Conservation (phyloP, 331 rosid species). For the Ulmus americana region DNA sequence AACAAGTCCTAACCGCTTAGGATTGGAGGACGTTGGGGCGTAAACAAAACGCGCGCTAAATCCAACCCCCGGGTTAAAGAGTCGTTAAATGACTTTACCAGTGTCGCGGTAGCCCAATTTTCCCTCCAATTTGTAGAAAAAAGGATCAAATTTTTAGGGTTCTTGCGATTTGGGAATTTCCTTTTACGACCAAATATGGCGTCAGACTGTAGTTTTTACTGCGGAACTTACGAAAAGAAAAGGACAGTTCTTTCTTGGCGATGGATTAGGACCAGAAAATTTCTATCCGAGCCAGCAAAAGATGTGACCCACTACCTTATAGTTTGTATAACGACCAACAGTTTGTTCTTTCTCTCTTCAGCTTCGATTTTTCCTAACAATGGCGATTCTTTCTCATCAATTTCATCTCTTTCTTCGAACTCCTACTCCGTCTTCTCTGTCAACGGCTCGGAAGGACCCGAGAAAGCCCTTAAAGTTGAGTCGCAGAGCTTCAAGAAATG, state of each 20-base stretch:
- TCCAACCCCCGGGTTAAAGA: no score
- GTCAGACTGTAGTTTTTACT: no score
- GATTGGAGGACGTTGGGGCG: no score
- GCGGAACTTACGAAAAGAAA: not conserved
- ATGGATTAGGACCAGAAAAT: conserved; percentile 25
- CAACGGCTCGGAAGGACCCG: conserved; percentile 20
- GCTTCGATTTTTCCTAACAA: not conserved
- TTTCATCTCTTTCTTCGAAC: conserved; percentile 29
- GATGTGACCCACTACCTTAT: not conserved
- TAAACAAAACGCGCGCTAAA: no score
- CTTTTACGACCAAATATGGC: no score
- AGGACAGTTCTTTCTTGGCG: conserved; percentile 2
- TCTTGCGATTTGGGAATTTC: no score
- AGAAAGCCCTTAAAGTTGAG: conserved; percentile 33
- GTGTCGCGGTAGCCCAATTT: no score
- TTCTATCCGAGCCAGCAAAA: conserved; percentile 19
- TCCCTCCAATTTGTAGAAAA: no score
- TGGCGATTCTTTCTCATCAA: conserved; percentile 36
- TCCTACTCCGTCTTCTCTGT: conserved; percentile 27
- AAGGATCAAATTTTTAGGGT: no score
- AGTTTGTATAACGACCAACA: not conserved
- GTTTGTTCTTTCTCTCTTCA: conserved; percentile 3
- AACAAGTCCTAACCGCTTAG: no score
- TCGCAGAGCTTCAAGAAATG: conserved; percentile 39
- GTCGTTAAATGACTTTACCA: no score